phyloP scores from a whole-genome alignment of 805 yeast species.

The Wickerhamiella sergipiensis region DNA sequence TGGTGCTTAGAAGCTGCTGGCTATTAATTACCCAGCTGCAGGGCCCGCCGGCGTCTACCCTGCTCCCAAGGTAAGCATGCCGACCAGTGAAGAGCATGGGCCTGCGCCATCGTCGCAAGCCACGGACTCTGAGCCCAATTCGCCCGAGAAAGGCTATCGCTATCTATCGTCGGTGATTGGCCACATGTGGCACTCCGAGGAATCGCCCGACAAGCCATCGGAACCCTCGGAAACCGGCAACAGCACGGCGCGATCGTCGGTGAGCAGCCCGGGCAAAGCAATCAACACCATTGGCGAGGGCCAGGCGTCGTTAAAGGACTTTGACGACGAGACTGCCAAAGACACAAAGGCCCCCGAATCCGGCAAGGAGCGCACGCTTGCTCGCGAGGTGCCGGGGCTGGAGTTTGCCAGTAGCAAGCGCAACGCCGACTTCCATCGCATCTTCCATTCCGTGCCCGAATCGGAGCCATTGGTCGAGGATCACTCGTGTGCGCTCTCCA shows the following conservation, averaged over 20 bases:
- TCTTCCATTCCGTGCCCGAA: conserved; percentile 53
- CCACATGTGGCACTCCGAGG: neutral
- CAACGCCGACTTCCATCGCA: conserved; percentile 61
- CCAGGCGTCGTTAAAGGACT: neutral
- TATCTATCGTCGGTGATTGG: neutral
- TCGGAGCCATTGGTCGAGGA: conserved; percentile 72
- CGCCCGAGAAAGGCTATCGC: neutral
- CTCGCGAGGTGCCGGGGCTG: neutral
- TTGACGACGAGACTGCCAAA: neutral
- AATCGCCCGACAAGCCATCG: neutral
- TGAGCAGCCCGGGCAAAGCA: neutral
- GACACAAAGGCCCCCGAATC: neutral
- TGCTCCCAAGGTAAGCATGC: neutral
- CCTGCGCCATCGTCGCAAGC: neutral
- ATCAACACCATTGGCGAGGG: conserved; percentile 1
- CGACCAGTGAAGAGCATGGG: neutral
- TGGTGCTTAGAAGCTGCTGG: too few species aligned
- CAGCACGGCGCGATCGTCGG: too few species aligned
- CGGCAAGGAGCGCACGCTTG: neutral
- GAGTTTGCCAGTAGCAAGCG: conserved; percentile 42
- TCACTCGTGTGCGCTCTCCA: conserved; percentile 76
- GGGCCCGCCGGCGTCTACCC: too few species aligned
- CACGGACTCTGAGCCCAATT: neutral
- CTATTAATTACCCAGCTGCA: too few species aligned
- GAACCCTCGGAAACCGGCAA: neutral